These are phyloP conservation scores for Teratosphaeria nubilosa DNA, from an alignment of 2,329 filamentous ascomycete genomes.

Conservation along the genomic window DNA sequence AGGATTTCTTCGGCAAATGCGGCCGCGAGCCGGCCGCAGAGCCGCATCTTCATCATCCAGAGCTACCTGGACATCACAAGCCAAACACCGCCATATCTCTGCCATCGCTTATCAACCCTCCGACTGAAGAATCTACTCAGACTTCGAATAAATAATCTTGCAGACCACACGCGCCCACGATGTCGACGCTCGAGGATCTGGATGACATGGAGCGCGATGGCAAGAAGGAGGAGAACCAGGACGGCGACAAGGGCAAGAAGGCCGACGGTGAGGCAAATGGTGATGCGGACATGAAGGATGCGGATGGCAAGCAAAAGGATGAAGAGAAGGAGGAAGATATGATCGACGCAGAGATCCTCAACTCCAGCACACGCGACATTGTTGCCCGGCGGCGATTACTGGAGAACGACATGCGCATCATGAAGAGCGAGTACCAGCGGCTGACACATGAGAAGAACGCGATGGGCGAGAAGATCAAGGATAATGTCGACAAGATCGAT, in stretches of 20 bases:
- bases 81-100: background rate
- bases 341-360: conserved; percentile 86
- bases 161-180: conserved; percentile 32
- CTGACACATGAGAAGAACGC: conserved; percentile 89
- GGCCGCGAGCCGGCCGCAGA: background rate
- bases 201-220: conserved; percentile 76
- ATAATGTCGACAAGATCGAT: conserved; percentile 97
- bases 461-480: conserved; percentile 98
- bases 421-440: conserved; percentile 93
- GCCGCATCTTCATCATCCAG: background rate
- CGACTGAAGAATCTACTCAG: too few species aligned
- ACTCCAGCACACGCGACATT: conserved; percentile 89
- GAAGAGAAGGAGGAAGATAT: conserved; percentile 57
- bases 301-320: conserved; percentile 46
- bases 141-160: background rate
- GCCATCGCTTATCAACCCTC: background rate
- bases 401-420: conserved; percentile 96
- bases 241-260: conserved; percentile 45
- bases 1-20: background rate
- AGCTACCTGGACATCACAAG: background rate
- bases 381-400: conserved; percentile 80
- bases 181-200: conserved; percentile 88
- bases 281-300: conserved; percentile 89
- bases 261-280: conserved; percentile 39
- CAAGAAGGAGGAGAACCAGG: conserved; percentile 52